phyloP scores from a whole-genome alignment of 2,329 filamentous ascomycete genomes.

The Penicillium sp. region DNA sequence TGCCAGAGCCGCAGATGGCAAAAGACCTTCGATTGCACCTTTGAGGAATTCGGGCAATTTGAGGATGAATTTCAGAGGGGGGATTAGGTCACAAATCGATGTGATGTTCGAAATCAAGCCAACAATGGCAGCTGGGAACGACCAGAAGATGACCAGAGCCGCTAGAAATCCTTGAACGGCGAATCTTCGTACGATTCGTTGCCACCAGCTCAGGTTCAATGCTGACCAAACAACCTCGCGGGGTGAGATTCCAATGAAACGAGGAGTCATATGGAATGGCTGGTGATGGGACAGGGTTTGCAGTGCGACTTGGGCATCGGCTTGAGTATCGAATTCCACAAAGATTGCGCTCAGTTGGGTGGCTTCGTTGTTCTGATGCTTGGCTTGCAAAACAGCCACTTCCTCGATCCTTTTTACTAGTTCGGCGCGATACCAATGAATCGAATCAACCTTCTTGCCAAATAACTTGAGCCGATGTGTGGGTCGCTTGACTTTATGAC shows the following conservation, averaged over 20 bases:
- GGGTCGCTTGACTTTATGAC: slow-evolving; percentile 60
- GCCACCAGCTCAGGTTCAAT: slow-evolving; percentile 79
- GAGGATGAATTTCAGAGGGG: slow-evolving; percentile 74
- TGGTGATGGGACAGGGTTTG: slow-evolving; percentile 85
- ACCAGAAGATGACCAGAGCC: slow-evolving; percentile 84
- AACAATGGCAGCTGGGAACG: slow-evolving; percentile 73
- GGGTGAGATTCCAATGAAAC: slow-evolving; percentile 80
- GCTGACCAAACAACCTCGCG: slow-evolving; percentile 87
- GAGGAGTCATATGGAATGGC: slow-evolving; percentile 83
- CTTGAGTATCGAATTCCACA: slow-evolving; percentile 81
- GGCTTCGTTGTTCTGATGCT: slow-evolving; percentile 64
- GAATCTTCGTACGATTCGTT: slow-evolving; percentile 72
- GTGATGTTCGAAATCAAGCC: slow-evolving; percentile 85
- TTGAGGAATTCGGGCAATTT: slow-evolving; percentile 69
- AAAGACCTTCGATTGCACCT: slow-evolving; percentile 79
- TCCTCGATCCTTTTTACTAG: slow-evolving; percentile 71
- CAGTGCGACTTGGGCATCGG: slow-evolving; percentile 80
- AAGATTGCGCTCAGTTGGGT: slow-evolving; percentile 77
- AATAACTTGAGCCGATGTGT: slow-evolving; percentile 71
- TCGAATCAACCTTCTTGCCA: slow-evolving; percentile 85
- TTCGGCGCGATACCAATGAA: slow-evolving; percentile 78
- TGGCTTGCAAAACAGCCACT: slow-evolving; percentile 66
- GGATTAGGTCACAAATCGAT: slow-evolving; percentile 56
- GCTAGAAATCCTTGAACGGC: slow-evolving; percentile 69
- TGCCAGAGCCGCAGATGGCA: slow-evolving; percentile 77